A percentile compares a stretch with the other conserved stretches of the same genome.
These are phyloP conservation scores for Ceratocystis papillata DNA, from an alignment of 2,329 filamentous ascomycete genomes.

Conservation along the genomic window DNA sequence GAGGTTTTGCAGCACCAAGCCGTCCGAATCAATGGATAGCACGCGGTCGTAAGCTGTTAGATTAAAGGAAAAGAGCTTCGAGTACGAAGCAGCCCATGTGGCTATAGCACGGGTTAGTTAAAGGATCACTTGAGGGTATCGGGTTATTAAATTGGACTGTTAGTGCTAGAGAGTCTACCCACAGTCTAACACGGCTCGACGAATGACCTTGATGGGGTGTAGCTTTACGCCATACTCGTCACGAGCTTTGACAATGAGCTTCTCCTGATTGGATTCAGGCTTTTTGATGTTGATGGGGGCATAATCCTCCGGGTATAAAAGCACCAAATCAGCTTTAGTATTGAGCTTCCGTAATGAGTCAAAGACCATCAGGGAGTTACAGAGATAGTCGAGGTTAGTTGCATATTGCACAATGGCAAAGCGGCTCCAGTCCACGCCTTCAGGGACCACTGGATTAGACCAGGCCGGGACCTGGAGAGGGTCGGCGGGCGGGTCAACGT, in stretches of 20 bases:
- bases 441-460: constrained; percentile 17
- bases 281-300: constrained; percentile 29
- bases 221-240: constrained; percentile 39
- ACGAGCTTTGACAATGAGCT: constrained; percentile 35
- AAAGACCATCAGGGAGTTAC: constrained; percentile 40
- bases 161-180: constrained; percentile 25
- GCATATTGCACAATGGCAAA: constrained; percentile 43
- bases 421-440: constrained; percentile 34
- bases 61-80: constrained; percentile 59
- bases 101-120: constrained; percentile 28
- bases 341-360: constrained; percentile 36
- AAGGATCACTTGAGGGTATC: background rate
- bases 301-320: constrained; percentile 38
- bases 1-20: constrained; percentile 50
- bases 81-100: constrained; percentile 55
- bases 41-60: constrained; percentile 47
- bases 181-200: constrained; percentile 33
- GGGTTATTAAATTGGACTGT: no score
- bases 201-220: constrained; percentile 34
- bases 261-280: constrained; percentile 29
- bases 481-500: background rate
- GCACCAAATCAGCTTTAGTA: constrained; percentile 37
- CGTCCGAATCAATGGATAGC: constrained; percentile 50
- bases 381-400: constrained; percentile 30
- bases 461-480: background rate